phyloP scores from a whole-genome alignment of 768 basidiomycete species.

The Podaxis sp. region DNA sequence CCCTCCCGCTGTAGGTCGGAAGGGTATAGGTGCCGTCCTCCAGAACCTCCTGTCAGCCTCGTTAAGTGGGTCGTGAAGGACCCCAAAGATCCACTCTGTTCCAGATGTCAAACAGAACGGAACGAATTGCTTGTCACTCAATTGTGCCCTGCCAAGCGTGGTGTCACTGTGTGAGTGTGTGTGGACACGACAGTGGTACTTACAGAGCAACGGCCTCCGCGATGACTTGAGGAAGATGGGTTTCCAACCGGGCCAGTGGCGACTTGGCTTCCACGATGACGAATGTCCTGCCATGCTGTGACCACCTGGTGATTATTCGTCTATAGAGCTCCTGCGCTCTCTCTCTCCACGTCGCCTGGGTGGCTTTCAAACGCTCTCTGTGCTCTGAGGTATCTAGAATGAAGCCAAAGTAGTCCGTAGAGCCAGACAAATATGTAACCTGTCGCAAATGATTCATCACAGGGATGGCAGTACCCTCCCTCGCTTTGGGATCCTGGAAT shows the following conservation, averaged over 20 bases:
- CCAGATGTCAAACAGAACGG: neutral
- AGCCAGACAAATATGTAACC: neutral
- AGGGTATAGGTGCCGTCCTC: neutral
- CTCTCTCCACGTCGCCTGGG: neutral
- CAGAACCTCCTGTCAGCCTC: neutral
- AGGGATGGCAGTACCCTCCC: neutral
- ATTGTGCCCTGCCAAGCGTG: neutral
- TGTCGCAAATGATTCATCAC: neutral
- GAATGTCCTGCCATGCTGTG: neutral
- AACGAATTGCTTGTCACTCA: neutral
- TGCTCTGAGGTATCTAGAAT: neutral
- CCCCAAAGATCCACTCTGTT: neutral
- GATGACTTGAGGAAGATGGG: neutral
- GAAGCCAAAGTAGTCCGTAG: neutral
- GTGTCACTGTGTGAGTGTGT: neutral
- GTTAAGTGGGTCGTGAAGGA: neutral
- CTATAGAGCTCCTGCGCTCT: neutral
- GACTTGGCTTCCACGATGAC: neutral
- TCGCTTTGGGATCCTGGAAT: neutral
- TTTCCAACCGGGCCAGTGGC: neutral
- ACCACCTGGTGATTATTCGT: neutral
- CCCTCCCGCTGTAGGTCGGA: neutral
- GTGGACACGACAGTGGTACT: neutral
- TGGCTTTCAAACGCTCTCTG: neutral
- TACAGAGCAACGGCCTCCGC: neutral